Base-by-base conservation (phyloP, 805 yeast species). In the Wickerhamomyces queroliae region DNA sequence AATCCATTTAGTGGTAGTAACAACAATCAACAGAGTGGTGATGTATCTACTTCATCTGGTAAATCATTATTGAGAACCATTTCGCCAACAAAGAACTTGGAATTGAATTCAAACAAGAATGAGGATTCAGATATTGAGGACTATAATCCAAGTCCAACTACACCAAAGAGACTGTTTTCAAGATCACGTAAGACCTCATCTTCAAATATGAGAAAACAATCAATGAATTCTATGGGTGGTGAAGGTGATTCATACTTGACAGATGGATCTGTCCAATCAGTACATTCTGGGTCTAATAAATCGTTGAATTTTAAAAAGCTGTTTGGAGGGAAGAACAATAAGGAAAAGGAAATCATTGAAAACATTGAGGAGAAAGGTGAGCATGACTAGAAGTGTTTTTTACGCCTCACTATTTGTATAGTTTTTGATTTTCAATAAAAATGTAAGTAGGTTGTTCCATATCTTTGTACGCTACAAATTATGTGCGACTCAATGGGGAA, bases 1-100 rank as follows among this genome's bases (percentile, higher is more conserved):
- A 23, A 23, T 45, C 53, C 61, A 32, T 62, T 67, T 48, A 70
- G 71, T 9, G 27, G 26, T 10, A 36, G 36, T 7, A 44, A 43
- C 30, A 36, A 11, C 25, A 28, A 28, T 17, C 31, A 28, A 28
- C 21, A 16, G 7, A n/a, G 17, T 28, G 31, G 17, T 3, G 15
- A 31, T 23, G 35, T 12, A 31, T 15, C 35, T 7, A 21, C 29
- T n/a, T 11, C 20, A 4, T 18, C 24, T 30, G 43, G 46, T 8
- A 48, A 44, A 33, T 51, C 58, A 8, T 24, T 44, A 25, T 7
- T 37, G 13, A 45, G 44, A 10, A 22, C 41, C 2, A 30, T 26
- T 2, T 45, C 52, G 13, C 46, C 49, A 12, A 33, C 46, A 2
- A 49, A 43, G 32, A 37, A 36, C 26, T 48, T 47, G 22, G 30